phyloP scores from a whole-genome alignment of 179 eudicot species.

The Patellifolia procumbens region DNA sequence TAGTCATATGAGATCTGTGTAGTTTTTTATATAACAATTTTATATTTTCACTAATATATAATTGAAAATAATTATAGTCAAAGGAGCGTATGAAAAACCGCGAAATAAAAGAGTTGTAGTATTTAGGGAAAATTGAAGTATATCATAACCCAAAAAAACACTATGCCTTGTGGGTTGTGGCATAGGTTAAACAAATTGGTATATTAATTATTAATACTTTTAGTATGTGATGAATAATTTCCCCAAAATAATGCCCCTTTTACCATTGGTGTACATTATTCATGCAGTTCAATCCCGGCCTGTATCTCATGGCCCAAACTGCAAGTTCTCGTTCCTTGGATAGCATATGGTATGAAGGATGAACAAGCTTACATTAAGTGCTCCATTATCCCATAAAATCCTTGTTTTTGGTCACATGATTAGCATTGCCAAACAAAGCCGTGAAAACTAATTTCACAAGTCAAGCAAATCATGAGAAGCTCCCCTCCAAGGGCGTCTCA shows the following conservation, averaged over 20 bases:
- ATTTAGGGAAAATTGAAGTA: too few relatives aligned
- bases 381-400: not conserved
- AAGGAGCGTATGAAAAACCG: too few relatives aligned
- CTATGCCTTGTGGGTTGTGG: too few relatives aligned
- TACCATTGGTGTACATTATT: not conserved
- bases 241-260: not conserved
- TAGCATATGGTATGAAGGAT: not conserved
- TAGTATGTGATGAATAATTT: not conserved
- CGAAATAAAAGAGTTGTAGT: too few relatives aligned
- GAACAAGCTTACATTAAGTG: not conserved
- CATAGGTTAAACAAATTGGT: too few relatives aligned
- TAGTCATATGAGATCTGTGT: too few relatives aligned
- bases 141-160: too few relatives aligned
- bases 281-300: slow-evolving; percentile 11
- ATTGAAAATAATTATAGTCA: too few relatives aligned
- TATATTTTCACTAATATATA: too few relatives aligned
- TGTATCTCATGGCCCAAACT: not conserved
- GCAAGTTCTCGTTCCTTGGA: not conserved
- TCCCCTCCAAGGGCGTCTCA: too few relatives aligned
- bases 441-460: slow-evolving; percentile 5
- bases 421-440: not conserved
- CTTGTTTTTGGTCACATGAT: slow-evolving; percentile 26
- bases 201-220: too few relatives aligned
- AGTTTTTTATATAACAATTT: too few relatives aligned
- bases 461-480: slow-evolving; percentile 9